phyloP scores from a whole-genome alignment of 2,329 filamentous ascomycete species.

The Penicillium sp. region DNA sequence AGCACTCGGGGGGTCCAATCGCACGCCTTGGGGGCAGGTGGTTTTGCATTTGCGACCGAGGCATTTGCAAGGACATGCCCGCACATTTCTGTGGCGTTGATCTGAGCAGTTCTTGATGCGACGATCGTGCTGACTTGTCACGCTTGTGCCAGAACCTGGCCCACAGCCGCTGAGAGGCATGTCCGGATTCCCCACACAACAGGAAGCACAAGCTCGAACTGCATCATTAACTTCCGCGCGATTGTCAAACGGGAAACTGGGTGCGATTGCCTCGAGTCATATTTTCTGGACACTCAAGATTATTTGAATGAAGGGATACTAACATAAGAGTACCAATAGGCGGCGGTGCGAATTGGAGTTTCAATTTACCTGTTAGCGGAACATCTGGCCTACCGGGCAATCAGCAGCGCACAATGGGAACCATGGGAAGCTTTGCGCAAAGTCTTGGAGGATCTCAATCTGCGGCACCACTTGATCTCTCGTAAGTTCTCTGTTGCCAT shows the following conservation, averaged over 20 bases:
- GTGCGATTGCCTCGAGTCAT: slow-evolving; percentile 34
- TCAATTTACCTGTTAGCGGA: slow-evolving; percentile 54
- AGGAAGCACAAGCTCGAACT: slow-evolving; percentile 48
- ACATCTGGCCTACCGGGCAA: slow-evolving; percentile 50
- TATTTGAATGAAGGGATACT: slow-evolving; percentile 18
- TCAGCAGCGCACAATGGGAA: slow-evolving; percentile 51
- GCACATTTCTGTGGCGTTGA: slow-evolving; percentile 15
- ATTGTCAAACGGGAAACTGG: slow-evolving; percentile 55
- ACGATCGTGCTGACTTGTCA: slow-evolving; percentile 21
- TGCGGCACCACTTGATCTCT: slow-evolving; percentile 54
- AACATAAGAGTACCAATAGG: slow-evolving; percentile 37
- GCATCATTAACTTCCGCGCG: slow-evolving; percentile 48
- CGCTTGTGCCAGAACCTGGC: slow-evolving; percentile 42
- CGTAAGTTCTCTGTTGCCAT: slow-evolving; percentile 45
- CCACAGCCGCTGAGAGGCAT: slow-evolving; percentile 53
- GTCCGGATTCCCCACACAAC: slow-evolving; percentile 53
- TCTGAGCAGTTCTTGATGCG: slow-evolving; percentile 13
- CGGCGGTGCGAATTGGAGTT: slow-evolving; percentile 57
- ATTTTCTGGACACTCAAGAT: not conserved
- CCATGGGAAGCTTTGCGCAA: slow-evolving; percentile 56
- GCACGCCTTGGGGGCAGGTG: slow-evolving; percentile 14
- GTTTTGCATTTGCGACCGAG: slow-evolving; percentile 26
- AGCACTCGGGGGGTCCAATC: slow-evolving; percentile 20
- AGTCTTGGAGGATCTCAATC: slow-evolving; percentile 54
- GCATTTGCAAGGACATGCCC: slow-evolving; percentile 13